A percentile compares a stretch with the other conserved stretches of the same genome.
Conservation (phyloP, 495 filamentous ascomycete species). For the Aspergillus sclerotioniger region DNA sequence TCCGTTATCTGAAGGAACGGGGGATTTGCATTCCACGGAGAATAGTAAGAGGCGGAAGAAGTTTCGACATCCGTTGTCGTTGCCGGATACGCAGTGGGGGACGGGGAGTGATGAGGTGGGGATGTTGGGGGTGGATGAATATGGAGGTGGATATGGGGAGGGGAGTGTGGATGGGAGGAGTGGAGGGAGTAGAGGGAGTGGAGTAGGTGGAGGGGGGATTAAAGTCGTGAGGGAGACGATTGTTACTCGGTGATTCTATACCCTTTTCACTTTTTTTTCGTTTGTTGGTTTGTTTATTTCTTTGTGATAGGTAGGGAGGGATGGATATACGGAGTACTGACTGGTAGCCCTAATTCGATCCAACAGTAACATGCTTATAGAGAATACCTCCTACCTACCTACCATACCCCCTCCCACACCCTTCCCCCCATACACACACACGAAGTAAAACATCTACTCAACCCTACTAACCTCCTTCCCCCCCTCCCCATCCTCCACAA, state of each 20-base stretch:
- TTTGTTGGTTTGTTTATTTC: neutral
- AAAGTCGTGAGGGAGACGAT: conserved; percentile 24
- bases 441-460: neutral
- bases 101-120: conserved; percentile 44
- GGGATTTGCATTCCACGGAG: neutral
- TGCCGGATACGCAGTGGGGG: conserved; percentile 41
- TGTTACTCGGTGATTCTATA: conserved; percentile 9
- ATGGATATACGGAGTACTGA: too few relatives aligned
- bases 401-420: too few relatives aligned
- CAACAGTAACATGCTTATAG: too few relatives aligned
- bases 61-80: conserved; percentile 39
- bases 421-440: neutral
- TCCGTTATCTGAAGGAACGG: conserved; percentile 28
- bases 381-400: too few relatives aligned
- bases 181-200: neutral
- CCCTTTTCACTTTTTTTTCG: neutral
- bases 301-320: neutral
- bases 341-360: too few relatives aligned
- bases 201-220: conserved; percentile 14
- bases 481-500: conserved; percentile 16
- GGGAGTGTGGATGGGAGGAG: neutral
- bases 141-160: conserved; percentile 6
- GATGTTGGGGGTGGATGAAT: conserved; percentile 25
- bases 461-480: conserved; percentile 10
- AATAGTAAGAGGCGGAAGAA: conserved; percentile 8